Evolutionary conservation across 2,329 filamentous ascomycete genomes (phyloP), one percentile per base, ranked within the genome.

Genomic region (Tolypocladium amazonense): DNA sequence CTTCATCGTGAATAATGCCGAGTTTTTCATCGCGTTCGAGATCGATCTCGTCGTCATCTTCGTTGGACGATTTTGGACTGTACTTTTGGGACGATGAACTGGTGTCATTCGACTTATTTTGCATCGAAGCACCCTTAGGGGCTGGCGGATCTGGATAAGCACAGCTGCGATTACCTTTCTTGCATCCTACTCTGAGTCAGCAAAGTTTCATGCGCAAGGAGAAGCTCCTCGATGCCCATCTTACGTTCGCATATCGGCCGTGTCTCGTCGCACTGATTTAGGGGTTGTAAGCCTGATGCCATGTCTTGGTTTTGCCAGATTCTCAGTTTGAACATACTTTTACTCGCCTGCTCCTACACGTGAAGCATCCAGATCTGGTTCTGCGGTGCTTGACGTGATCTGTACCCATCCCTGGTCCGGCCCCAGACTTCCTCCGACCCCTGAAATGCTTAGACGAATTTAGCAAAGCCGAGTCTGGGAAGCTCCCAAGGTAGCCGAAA

Each of bases 361-460:
- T 97, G 65, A 81, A 97, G 76, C 94, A 99, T 35, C 94, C 94
- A 64, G 92, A 97, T 67, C 94, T 83, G 52, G 94, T 97, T 66
- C 94, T 86, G 62, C 92, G 88, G 72, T 97, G 93, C 74, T 97
- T 97, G 65, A 95, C 88, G 69, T 89, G 87, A 62, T 95, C 72
- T 43, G 65, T 52, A 27, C 68, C 89, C 56, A 77, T 63, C 3
- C 78, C 79, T 2, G 76, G 70, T 1, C 65, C 68, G 37, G 66
- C 62, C 11, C 63, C 66, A 23, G 81, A 81, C 64, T 83, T 84
- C 60, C 81, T 77, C 57, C 81, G 76, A 62, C 72, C 75, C 66
- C 81, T 77, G 56, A 79, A 76, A 14, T 77, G 64, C 65, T 82
- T 82, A 20, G 78, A 71, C 2, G 76, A 68, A 61, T 76, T 77